phyloP scores from a whole-genome alignment of 768 basidiomycete species.

The Mycena galopus region DNA sequence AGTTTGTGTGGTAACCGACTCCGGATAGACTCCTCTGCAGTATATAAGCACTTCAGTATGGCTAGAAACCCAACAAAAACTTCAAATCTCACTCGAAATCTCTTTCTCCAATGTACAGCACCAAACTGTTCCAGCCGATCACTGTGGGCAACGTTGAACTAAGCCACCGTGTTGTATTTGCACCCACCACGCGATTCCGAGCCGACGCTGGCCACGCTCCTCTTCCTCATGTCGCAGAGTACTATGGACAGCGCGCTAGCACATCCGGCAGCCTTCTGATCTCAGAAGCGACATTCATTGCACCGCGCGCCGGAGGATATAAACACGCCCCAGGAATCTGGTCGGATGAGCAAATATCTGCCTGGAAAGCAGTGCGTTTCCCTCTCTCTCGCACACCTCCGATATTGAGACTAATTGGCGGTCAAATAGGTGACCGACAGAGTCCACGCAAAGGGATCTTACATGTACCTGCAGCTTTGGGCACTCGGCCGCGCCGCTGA shows the following conservation, averaged over 20 bases:
- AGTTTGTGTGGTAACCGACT: too few species aligned
- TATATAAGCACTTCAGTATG: too few species aligned
- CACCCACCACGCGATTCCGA: not conserved
- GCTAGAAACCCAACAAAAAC: too few species aligned
- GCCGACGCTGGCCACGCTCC: too few species aligned
- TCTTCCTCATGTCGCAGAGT: not conserved
- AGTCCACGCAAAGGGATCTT: not conserved
- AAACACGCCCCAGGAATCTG: not conserved
- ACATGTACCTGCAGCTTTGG: too few species aligned
- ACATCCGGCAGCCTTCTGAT: not conserved
- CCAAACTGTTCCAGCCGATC: not conserved
- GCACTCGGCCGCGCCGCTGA: too few species aligned
- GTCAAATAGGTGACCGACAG: not conserved
- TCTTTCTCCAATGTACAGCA: not conserved
- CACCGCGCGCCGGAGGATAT: not conserved
- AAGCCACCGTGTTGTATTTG: not conserved
- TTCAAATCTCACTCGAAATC: too few species aligned
- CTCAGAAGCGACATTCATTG: not conserved
- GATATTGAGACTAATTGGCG: not conserved
- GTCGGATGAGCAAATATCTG: not conserved
- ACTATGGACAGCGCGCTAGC: not conserved
- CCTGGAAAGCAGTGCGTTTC: not conserved
- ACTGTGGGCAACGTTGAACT: not conserved
- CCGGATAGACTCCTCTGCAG: too few species aligned
- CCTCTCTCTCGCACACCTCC: not conserved